Evolutionary conservation across 176 grass and related monocot genomes (phyloP), one percentile per base, ranked within the genome.

Genomic region (Poa pratensis): DNA sequence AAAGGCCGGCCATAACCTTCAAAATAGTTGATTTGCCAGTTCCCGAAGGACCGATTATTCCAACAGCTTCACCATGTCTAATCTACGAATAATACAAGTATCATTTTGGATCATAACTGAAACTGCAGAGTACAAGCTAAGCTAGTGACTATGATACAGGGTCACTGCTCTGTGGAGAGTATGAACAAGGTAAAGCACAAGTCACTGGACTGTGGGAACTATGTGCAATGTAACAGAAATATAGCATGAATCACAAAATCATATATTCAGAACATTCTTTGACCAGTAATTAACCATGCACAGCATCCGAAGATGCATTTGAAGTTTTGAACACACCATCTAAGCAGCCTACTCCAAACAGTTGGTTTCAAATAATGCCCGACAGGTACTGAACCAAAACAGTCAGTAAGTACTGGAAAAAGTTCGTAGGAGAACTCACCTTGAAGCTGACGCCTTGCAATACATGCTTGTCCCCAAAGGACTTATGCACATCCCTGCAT

Each of bases 21-120:
- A 99, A 85, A 85, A 99, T 88, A 76, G 96, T 99, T 61, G 93
- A 99, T 84, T 99, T 99, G 73, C 93, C 96, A 26, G 93, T 99
- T 45, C 96, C 96, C 71, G 91, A 99, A 72, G 91, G 93, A n/a
- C 96, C 96, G 23, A 96, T 99, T 88, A 96, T 94, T 71, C 96
- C 93, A 87, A 99, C 91, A 87, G 96, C 93, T 94, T 96, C 96
- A 58, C 91, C 90, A 24, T 99, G 88, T 79, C 93, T 99, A 92
- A 99, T 96, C 96, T 99, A 87, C 70, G 83, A 90, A 86, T 9
- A 90, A 74, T 46, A 24, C 45, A 83, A 83, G 62, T 19, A 75
- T 76, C 53, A 84, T 66, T 87, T 87, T 75, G 50, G 48, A 87
- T 52, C 75, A 84, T 22, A 83, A 60, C 1, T 50, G 32, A 85